Base-by-base conservation (phyloP, 2,329 filamentous ascomycete genomes). In the Paecilomyces dactylethromorphus region DNA sequence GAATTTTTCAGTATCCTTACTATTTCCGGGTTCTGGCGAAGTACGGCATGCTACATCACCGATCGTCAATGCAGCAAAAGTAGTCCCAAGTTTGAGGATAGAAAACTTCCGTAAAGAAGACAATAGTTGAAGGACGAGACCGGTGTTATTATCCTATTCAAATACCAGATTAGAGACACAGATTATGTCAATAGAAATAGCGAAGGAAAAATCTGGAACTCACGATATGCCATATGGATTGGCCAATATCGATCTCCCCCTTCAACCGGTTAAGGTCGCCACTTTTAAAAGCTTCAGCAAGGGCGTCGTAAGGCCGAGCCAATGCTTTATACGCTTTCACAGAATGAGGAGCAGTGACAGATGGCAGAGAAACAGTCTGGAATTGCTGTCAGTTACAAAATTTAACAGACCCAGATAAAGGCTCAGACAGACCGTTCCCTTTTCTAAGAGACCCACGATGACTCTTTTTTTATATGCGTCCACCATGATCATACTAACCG, bases 391-490 rank as follows among this genome's bases (percentile, higher is more conserved):
- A 62, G 62, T 49, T 26, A 32, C 15, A 58, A n/a, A 11, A 51
- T 15, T 35, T 24, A 13, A 39, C 26, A 32, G 52, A 39, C 12
- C 51, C 3, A n/a, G 32, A 22, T 49, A 54, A 21, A 49, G 21
- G 18, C 49, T 49, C 12, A 51, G 58, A 65, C 77, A 72, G 65
- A 84, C 78, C 66, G 80, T 84, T 64, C 92, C 92, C 56, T 86
- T 78, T 6, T 84, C 80, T 18, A 99, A 78, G 57, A 97, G 80
- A 56, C 86, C 85, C 10, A 92, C 82, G 15, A 99, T 77, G 8
- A 95, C 71, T 89, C 91, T 97, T 74, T 93, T 95, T 76, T 93
- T 95, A 79, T 96, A 93, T 5, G 91, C 90, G 64, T 96, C 91
- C 3, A 89, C 80, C 88, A 94, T 94, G 55, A 95, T 81, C 70